phyloP scores from a whole-genome alignment of 2,329 filamentous ascomycete genomes.

The Polychaeton citri region DNA sequence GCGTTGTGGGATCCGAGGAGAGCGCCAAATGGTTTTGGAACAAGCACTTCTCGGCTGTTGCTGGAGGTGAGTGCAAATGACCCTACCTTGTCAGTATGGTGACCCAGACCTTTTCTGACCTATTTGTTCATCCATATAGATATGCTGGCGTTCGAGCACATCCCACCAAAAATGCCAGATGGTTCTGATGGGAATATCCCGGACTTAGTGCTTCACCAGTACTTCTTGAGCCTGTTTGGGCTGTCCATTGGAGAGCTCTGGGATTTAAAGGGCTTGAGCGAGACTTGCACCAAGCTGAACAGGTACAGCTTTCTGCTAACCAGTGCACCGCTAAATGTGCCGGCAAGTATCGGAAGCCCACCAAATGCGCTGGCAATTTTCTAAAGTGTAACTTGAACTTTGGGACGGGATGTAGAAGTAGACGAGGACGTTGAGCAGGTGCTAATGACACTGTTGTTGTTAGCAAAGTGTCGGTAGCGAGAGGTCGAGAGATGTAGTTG shows the following conservation, averaged over 20 bases:
- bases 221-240: constrained; percentile 28
- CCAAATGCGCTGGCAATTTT: constrained; percentile 22
- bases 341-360: constrained; percentile 21
- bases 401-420: background rate
- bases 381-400: too few relatives aligned
- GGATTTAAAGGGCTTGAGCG: constrained; percentile 28
- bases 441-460: too few relatives aligned
- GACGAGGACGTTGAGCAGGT: too few relatives aligned
- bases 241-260: constrained; percentile 34
- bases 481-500: too few relatives aligned
- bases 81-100: background rate
- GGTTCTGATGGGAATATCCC: constrained; percentile 12
- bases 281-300: constrained; percentile 23
- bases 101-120: background rate
- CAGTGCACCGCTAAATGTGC: constrained; percentile 30
- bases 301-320: constrained; percentile 33
- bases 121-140: constrained; percentile 21
- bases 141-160: constrained; percentile 37
- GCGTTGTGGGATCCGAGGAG: constrained; percentile 34
- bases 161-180: constrained; percentile 15
- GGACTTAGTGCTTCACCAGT: constrained; percentile 24
- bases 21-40: constrained; percentile 47
- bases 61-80: constrained; percentile 19
- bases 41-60: constrained; percentile 42
- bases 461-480: too few relatives aligned